Evolutionary conservation across 1,139 yeast species (phyloP).

Genomic region (Saccharomyces uvarum): DNA sequence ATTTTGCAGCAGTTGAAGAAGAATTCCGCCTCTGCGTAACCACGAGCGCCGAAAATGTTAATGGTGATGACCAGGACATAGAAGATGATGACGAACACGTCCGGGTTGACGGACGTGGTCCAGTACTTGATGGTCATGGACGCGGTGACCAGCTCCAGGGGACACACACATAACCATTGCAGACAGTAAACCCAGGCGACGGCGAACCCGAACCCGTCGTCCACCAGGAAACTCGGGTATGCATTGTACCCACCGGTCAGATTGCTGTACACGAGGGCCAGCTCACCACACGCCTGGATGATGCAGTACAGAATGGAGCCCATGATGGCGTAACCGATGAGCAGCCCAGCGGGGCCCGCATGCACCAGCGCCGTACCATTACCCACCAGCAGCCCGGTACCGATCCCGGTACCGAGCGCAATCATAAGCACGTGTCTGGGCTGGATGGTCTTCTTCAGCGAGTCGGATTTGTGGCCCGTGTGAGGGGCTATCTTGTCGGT

Average conservation of each 20-base stretch:
- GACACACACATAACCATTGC: slow-evolving; percentile 73
- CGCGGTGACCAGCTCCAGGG: slow-evolving; percentile 71
- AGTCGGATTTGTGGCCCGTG: slow-evolving; percentile 13
- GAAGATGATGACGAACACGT: slow-evolving; percentile 59
- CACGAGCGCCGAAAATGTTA: slow-evolving; percentile 60
- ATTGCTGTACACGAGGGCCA: slow-evolving; percentile 69
- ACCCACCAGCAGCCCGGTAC: slow-evolving; percentile 73
- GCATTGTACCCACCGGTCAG: slow-evolving; percentile 74
- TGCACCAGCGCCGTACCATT: slow-evolving; percentile 56
- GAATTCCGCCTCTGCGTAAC: slow-evolving; percentile 71
- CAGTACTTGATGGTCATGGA: slow-evolving; percentile 53
- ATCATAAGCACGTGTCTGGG: slow-evolving; percentile 57
- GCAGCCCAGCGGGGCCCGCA: slow-evolving; percentile 77
- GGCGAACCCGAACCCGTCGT: slow-evolving; percentile 71
- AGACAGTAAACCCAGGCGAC: slow-evolving; percentile 76
- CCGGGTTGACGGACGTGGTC: slow-evolving; percentile 48
- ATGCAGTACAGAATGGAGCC: slow-evolving; percentile 67
- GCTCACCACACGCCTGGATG: slow-evolving; percentile 76
- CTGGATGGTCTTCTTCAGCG: slow-evolving; percentile 43
- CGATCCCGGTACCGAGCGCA: slow-evolving; percentile 79
- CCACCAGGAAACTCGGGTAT: slow-evolving; percentile 58
- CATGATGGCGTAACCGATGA: slow-evolving; percentile 60
- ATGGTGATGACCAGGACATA: slow-evolving; percentile 49
- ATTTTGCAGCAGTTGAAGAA: slow-evolving; percentile 52
- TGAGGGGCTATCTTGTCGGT: background rate